These are phyloP conservation scores for Grosmannia penicillata DNA, from an alignment of 2,329 filamentous ascomycete species.

Conservation along the genomic window DNA sequence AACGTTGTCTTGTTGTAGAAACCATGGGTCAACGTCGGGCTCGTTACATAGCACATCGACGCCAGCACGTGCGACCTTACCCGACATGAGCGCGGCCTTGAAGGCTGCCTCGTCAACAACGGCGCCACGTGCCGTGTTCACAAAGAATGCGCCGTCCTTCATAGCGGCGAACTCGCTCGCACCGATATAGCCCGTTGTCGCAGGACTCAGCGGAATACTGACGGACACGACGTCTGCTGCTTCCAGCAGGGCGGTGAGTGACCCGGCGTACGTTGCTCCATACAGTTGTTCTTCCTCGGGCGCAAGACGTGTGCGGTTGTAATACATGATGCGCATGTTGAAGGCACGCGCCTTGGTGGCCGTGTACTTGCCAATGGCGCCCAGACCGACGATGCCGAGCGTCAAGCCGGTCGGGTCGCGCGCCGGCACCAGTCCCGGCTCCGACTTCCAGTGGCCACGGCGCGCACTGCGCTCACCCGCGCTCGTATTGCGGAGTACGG, in stretches of 20 bases:
- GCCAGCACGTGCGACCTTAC: constrained; percentile 30
- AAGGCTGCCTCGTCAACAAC: constrained; percentile 6
- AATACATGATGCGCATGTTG: constrained; percentile 27
- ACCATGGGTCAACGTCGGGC: constrained; percentile 45
- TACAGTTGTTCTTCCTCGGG: constrained; percentile 20
- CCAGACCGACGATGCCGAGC: constrained; percentile 33
- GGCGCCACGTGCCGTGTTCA: constrained; percentile 6
- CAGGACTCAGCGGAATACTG: constrained; percentile 23
- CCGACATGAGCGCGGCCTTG: constrained; percentile 1
- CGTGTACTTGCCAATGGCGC: constrained; percentile 28
- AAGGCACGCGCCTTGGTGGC: constrained; percentile 24
- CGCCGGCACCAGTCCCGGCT: constrained; percentile 16
- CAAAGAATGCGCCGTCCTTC: constrained; percentile 13
- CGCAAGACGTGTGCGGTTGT: constrained; percentile 23
- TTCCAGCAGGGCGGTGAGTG: constrained; percentile 23
- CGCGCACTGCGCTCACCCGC: constrained; percentile 21
- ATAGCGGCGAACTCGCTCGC: constrained; percentile 16
- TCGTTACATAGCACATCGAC: constrained; percentile 15
- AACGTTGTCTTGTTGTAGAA: constrained; percentile 13
- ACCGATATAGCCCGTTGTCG: constrained; percentile 18
- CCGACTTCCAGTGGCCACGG: constrained; percentile 22
- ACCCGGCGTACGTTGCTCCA: constrained; percentile 19
- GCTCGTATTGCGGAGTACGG: constrained; percentile 24
- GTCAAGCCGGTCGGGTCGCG: constrained; percentile 27
- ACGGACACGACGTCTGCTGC: constrained; percentile 25